phyloP scores from a whole-genome alignment of 495 filamentous ascomycete genomes.

The Neurospora cerealis region DNA sequence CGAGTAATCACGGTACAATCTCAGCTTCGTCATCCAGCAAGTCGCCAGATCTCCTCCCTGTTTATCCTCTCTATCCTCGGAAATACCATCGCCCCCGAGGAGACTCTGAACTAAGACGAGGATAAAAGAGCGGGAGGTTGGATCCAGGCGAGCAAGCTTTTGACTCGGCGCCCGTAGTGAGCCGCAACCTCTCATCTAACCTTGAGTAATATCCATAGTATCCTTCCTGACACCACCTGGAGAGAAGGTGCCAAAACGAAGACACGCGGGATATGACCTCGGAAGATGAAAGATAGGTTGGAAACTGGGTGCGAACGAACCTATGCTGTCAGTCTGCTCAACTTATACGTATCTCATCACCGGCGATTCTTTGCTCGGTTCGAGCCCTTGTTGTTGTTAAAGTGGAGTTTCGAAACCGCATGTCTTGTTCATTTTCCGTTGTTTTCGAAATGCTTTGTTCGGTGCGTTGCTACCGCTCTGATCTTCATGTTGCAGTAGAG shows the following conservation, averaged over 20 bases:
- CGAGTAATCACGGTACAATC: conserved; percentile 85
- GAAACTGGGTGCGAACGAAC: conserved; percentile 19
- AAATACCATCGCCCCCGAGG: not conserved
- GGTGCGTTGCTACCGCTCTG: conserved; percentile 33
- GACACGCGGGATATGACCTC: conserved; percentile 7
- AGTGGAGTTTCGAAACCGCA: not conserved
- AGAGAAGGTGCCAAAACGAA: not conserved
- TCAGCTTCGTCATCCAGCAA: conserved; percentile 57
- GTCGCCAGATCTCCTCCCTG: conserved; percentile 20
- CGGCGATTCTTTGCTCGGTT: not conserved
- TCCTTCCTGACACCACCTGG: conserved; percentile 1
- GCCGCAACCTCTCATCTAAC: conserved; percentile 40
- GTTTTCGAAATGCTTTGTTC: conserved; percentile 1
- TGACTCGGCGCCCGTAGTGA: conserved; percentile 78
- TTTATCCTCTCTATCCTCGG: conserved; percentile 14
- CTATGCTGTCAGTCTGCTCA: conserved; percentile 12
- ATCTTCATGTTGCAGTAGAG: conserved; percentile 7
- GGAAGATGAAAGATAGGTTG: conserved; percentile 1
- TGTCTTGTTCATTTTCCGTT: not conserved
- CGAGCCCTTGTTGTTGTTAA: not conserved
- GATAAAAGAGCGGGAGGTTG: conserved; percentile 30
- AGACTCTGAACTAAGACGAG: not conserved
- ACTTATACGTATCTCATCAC: not conserved
- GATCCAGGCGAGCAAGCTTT: conserved; percentile 32
- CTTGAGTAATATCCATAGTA: conserved; percentile 1